phyloP scores from a whole-genome alignment of 768 basidiomycete species.

The Thelephora aurantiotincta region DNA sequence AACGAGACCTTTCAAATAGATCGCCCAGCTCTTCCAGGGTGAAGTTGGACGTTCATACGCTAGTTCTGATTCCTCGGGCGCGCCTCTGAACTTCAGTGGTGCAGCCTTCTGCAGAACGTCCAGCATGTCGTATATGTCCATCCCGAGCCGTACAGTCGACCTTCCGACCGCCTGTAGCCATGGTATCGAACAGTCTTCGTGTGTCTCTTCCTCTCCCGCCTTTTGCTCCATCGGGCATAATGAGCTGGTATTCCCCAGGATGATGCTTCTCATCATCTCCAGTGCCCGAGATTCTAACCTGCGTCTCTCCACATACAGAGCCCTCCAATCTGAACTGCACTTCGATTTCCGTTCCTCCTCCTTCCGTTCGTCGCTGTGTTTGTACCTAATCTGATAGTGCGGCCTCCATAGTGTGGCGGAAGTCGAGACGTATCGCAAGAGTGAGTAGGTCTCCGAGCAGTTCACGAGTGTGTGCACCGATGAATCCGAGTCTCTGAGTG shows the following conservation, averaged over 20 bases:
- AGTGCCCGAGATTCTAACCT: constrained; percentile 29
- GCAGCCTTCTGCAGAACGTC: constrained; percentile 20
- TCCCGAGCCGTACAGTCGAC: constrained; percentile 20
- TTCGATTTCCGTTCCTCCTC: constrained; percentile 22
- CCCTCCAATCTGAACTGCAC: constrained; percentile 27
- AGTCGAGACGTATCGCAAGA: constrained; percentile 31
- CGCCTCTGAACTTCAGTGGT: neutral
- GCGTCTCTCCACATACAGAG: constrained; percentile 30
- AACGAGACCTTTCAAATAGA: constrained; percentile 4
- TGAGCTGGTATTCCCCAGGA: constrained; percentile 16
- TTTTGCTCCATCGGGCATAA: too few relatives aligned
- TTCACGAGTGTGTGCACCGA: constrained; percentile 22
- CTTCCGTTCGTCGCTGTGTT: constrained; percentile 20
- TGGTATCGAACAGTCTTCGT: too few relatives aligned
- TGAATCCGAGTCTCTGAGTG: constrained; percentile 9
- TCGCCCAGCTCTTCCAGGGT: constrained; percentile 9
- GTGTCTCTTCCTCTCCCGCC: too few relatives aligned
- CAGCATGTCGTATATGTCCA: constrained; percentile 45
- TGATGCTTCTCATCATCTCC: constrained; percentile 26
- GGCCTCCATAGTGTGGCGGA: constrained; percentile 32
- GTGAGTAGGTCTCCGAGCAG: constrained; percentile 24
- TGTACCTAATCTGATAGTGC: constrained; percentile 37
- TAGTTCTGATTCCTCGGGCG: constrained; percentile 7
- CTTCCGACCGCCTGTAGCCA: constrained; percentile 1
- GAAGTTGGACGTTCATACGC: constrained; percentile 2